Base-by-base conservation (phyloP, 306 rosid genomes). In the Heteromeles arbutifolia region DNA sequence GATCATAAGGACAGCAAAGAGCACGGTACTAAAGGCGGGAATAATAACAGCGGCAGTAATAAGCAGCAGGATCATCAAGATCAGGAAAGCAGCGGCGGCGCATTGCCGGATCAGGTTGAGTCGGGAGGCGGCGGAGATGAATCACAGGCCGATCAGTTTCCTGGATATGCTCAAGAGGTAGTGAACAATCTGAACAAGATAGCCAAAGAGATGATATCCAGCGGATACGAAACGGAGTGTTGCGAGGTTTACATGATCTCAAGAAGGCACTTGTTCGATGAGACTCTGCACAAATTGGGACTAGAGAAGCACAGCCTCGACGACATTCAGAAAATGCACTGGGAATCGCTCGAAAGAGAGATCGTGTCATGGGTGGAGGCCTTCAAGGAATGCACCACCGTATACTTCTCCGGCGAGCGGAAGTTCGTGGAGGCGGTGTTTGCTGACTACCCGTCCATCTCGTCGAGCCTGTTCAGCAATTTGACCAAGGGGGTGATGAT, bases 201-300 rank as follows among this genome's bases (percentile, higher is more conserved):
- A 22, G 81, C 85, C n/a, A 72, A 61, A 3, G 29, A 83, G 53
- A 93, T 93, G 98, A 75, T 93, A 67, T 4, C 26, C 0, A 82
- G 84, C 0, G 90, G 91, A 0, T 93, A 93, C 77, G 84, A 89
- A 5, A 62, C 63, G 6, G 98, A 93, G 64, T 93, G 95, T 34
- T 74, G 70, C 79, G 73, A 88, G 86, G 70, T 80, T 13, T 88
- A 86, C 77, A 50, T 69, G 31, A 53, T 70, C 43, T 83, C 80
- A 1, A 59, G 98, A 72, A 79, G 87, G 54, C 78, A 4, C 17
- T 81, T 90, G 6, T 91, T 93, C 71, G 82, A 77, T 69, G 66
- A 65, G 2, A 73, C 54, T 0, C 28, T 93, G n/a, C 82, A 74
- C 28, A 74, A 78, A 31, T 67, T 85, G 0, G 96, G 97, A 3